Conservation (phyloP, 129 eudicot genomes). For the Helichrysum umbraculigerum region DNA sequence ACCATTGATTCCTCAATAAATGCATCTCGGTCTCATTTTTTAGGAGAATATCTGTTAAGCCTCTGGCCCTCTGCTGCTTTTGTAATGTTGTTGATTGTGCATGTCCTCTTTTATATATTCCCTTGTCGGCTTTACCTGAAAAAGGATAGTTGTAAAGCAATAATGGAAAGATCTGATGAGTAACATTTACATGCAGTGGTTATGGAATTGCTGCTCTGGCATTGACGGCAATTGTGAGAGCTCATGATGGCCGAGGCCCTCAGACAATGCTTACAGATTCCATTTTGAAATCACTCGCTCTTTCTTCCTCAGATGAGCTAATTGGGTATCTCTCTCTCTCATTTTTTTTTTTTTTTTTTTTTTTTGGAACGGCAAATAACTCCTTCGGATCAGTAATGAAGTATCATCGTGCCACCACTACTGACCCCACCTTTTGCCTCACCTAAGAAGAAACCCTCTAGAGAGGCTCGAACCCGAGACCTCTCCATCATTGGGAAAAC, state of each 20-base stretch:
- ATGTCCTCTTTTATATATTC: background rate
- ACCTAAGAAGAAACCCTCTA: too few species aligned
- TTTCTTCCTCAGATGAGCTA: slow-evolving; percentile 79
- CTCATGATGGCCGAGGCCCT: slow-evolving; percentile 91
- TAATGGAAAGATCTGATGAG: background rate
- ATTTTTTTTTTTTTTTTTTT: too few species aligned
- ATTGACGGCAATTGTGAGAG: slow-evolving; percentile 70
- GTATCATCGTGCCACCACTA: too few species aligned
- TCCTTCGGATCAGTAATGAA: too few species aligned
- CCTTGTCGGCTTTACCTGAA: background rate
- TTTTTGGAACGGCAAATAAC: too few species aligned
- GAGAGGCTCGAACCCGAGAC: too few species aligned
- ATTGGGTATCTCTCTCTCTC: slow-evolving; percentile 58
- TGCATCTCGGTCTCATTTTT: background rate
- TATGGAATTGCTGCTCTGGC: slow-evolving; percentile 87
- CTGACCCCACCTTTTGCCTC: too few species aligned
- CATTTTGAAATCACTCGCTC: slow-evolving; percentile 47
- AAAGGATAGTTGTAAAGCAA: background rate
- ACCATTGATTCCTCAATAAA: background rate
- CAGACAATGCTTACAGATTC: slow-evolving; percentile 68
- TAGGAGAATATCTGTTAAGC: background rate
- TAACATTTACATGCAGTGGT: slow-evolving; percentile 54
- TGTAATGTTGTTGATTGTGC: background rate
- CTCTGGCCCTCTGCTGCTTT: background rate
- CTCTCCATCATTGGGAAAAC: too few species aligned